These are phyloP conservation scores for Amanita muscaria DNA, from an alignment of 768 basidiomycete species.

Conservation along the genomic window DNA sequence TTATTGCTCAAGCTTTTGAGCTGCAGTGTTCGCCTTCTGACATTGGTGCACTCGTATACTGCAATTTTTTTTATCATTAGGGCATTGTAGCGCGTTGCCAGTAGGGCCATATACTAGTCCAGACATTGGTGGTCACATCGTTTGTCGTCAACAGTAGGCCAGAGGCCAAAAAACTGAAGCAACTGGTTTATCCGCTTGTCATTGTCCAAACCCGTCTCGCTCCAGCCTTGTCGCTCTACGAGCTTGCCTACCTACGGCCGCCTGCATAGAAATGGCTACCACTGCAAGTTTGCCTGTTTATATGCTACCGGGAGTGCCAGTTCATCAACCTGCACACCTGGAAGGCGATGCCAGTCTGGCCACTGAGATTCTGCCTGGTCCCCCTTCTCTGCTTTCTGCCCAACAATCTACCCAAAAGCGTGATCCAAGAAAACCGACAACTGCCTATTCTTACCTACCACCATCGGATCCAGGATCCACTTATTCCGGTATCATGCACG, in stretches of 20 bases:
- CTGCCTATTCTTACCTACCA: slow-evolving; percentile 72
- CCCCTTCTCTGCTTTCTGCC: slow-evolving; percentile 63
- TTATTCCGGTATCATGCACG: slow-evolving; percentile 68
- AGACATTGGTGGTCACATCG: not conserved
- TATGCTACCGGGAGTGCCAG: slow-evolving; percentile 63
- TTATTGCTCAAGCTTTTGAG: too few relatives aligned
- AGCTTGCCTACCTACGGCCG: slow-evolving; percentile 15
- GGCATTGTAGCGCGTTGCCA: too few relatives aligned
- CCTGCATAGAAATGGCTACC: slow-evolving; percentile 50
- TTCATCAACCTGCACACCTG: slow-evolving; percentile 70
- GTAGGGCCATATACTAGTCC: too few relatives aligned
- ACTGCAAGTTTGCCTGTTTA: slow-evolving; percentile 64
- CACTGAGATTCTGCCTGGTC: slow-evolving; percentile 86
- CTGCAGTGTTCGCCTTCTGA: too few relatives aligned
- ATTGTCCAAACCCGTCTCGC: slow-evolving; percentile 13
- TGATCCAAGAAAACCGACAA: slow-evolving; percentile 70
- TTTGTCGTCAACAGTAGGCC: slow-evolving; percentile 5
- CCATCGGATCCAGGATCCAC: slow-evolving; percentile 82
- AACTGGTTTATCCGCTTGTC: slow-evolving; percentile 4
- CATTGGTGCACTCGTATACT: too few relatives aligned
- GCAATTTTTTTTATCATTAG: too few relatives aligned
- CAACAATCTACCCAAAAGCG: slow-evolving; percentile 68
- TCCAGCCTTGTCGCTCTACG: slow-evolving; percentile 18
- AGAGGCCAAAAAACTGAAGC: slow-evolving; percentile 3
- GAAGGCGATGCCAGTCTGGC: slow-evolving; percentile 77